phyloP scores from a whole-genome alignment of 2,329 filamentous ascomycete genomes.

The Neonectria punicea region DNA sequence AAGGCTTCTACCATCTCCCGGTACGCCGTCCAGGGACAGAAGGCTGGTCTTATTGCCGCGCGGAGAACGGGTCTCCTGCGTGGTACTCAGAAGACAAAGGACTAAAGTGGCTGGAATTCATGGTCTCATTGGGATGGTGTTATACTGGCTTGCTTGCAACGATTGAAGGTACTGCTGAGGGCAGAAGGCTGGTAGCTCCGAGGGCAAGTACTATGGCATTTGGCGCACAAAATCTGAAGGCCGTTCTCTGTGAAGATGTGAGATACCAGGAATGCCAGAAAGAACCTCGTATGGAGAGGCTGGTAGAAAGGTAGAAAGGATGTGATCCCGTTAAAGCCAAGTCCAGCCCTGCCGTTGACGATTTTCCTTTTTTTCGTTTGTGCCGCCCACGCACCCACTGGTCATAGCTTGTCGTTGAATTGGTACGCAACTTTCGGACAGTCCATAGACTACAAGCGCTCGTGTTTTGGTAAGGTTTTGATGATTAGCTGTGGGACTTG shows the following conservation, averaged over 20 bases:
- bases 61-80: slow-evolving; percentile 99
- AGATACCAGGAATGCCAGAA: slow-evolving; percentile 42
- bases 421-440: neutral
- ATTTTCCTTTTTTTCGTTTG: neutral
- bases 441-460: neutral
- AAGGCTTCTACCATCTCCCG: slow-evolving; percentile 99
- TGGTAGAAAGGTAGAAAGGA: slow-evolving; percentile 34
- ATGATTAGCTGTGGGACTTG: neutral
- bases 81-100: slow-evolving; percentile 99
- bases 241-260: slow-evolving; percentile 43
- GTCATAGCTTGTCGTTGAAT: neutral
- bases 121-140: slow-evolving; percentile 73
- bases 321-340: neutral
- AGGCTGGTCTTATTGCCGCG: slow-evolving; percentile 99
- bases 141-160: slow-evolving; percentile 71
- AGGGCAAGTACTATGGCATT: slow-evolving; percentile 61
- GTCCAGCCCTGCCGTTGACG: neutral
- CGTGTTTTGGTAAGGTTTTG: neutral
- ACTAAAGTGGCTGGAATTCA: slow-evolving; percentile 71
- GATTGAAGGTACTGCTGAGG: slow-evolving; percentile 62
- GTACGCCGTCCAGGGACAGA: slow-evolving; percentile 98
- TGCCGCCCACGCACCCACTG: neutral
- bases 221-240: slow-evolving; percentile 56
- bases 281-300: slow-evolving; percentile 34
- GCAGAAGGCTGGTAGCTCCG: slow-evolving; percentile 60